phyloP scores from a whole-genome alignment of 352 stramenopile species.

The Globisporangium lucens region DNA sequence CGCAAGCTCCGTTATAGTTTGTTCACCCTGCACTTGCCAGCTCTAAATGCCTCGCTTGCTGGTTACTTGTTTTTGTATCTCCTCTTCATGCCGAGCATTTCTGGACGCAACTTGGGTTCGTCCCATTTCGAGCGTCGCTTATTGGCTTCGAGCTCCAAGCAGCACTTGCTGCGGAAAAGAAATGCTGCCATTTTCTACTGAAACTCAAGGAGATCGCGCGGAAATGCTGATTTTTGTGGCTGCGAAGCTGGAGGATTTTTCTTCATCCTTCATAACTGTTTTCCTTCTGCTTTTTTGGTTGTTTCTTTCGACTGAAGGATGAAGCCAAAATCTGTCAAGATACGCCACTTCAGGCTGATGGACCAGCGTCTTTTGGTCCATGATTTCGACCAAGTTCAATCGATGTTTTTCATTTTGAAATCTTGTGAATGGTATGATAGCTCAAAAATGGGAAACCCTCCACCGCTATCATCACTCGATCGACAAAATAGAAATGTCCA shows the following conservation, averaged over 20 bases:
- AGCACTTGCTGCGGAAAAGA: not conserved
- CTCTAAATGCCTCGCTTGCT: not conserved
- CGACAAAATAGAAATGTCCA: not conserved
- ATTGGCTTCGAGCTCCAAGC: not conserved
- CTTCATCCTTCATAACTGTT: not conserved
- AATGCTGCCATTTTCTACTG: not conserved
- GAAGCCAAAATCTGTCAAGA: constrained; percentile 6
- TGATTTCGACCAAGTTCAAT: not conserved
- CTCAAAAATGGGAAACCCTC: not conserved
- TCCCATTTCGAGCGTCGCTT: not conserved
- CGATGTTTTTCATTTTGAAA: not conserved
- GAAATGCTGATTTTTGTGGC: not conserved
- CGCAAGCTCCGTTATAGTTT: not conserved
- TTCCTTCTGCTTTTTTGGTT: not conserved
- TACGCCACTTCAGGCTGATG: not conserved
- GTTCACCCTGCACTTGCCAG: not conserved
- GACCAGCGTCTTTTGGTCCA: not conserved
- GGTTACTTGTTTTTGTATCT: constrained; percentile 1
- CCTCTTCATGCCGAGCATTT: constrained; percentile 7
- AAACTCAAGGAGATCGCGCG: not conserved
- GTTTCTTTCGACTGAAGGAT: not conserved
- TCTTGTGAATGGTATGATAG: not conserved
- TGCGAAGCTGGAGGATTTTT: not conserved
- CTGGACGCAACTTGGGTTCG: not conserved
- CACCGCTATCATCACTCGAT: not conserved